Conservation (phyloP, 352 stramenopile genomes). For the Phytopythium chamaehyphon region DNA sequence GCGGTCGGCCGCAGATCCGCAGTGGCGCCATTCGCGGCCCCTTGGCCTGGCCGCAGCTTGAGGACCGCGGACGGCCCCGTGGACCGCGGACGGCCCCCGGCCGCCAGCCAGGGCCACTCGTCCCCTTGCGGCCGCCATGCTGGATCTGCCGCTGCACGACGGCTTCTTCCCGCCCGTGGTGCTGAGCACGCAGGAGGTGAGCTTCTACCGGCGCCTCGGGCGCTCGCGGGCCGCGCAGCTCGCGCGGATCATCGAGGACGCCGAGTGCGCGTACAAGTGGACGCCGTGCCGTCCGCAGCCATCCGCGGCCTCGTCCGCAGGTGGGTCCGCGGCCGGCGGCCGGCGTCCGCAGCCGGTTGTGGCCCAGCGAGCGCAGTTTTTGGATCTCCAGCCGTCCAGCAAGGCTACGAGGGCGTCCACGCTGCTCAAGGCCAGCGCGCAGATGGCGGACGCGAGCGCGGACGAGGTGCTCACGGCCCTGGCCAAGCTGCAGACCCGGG, state of each 20-base stretch:
- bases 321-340: conserved; percentile 10
- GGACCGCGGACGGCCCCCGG: too few species aligned
- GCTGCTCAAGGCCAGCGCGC: conserved; percentile 59
- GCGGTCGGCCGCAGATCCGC: too few species aligned
- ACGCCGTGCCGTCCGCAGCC: conserved; percentile 13
- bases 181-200: conserved; percentile 60
- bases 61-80: not conserved
- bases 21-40: too few species aligned
- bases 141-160: conserved; percentile 72
- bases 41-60: too few species aligned
- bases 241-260: conserved; percentile 74
- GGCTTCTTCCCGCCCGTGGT: conserved; percentile 82
- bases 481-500: conserved; percentile 55
- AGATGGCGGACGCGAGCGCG: conserved; percentile 39
- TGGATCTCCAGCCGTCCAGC: conserved; percentile 58
- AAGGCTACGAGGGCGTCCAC: conserved; percentile 56
- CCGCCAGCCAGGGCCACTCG: too few species aligned
- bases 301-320: conserved; percentile 3
- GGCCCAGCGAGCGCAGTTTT: conserved; percentile 57
- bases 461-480: conserved; percentile 57
- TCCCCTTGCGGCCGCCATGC: conserved; percentile 11
- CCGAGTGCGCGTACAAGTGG: conserved; percentile 77
- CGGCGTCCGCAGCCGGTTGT: conserved; percentile 7
- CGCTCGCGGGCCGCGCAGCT: conserved; percentile 73
- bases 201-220: conserved; percentile 70